Evolutionary conservation across 75 land plant genomes (phyloP), one percentile per base, ranked within the genome.

Genomic region (Picea sitchensis): DNA sequence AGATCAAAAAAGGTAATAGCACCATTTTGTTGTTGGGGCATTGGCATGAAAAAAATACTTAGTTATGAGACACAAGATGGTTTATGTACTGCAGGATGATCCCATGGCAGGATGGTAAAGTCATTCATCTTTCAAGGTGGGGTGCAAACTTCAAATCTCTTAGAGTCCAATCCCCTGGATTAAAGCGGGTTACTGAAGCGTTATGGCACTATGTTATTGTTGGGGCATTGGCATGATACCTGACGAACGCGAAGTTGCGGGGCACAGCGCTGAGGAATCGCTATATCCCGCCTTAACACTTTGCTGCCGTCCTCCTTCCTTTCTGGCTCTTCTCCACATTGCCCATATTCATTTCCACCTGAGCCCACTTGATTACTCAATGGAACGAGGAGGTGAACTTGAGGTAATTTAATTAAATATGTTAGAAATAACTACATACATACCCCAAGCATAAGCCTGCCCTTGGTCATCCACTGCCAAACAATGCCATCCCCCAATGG

Each of bases 281-380:
- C 63, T 73, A 96, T 90, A 65, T 96, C 96, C 73, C 96, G 93
- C 65, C 94, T 92, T 76, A 92, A 74, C 74, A 90, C 85, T 84
- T 82, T 88, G 59, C 80, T 82, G 31, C 79, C 77, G 54, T 93
- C 96, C 26, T 88, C 94, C 74, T 93, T 95, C 47, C 83, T 80
- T 75, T 88, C 93, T 2, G 89, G 92, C 68, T 93, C 98, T 76
- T 96, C 96, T 3, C 97, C 98, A 81, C 98, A 96, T 69, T 96
- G 98, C 9, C 98, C 98, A 80, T 96, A 96, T 81, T 96, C 98
- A 92, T 96, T 96, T 4, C 98, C 98, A 80, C 98, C 98, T 96
- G 83, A 58, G 83, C 31, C 21, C 23, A 20, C 47, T 47, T 38
- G 15, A 18, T 41, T 47, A 9, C 13, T 9, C 5, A 23, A 12